Conservation (phyloP, 768 basidiomycete genomes). For the Heimioporus sp. region DNA sequence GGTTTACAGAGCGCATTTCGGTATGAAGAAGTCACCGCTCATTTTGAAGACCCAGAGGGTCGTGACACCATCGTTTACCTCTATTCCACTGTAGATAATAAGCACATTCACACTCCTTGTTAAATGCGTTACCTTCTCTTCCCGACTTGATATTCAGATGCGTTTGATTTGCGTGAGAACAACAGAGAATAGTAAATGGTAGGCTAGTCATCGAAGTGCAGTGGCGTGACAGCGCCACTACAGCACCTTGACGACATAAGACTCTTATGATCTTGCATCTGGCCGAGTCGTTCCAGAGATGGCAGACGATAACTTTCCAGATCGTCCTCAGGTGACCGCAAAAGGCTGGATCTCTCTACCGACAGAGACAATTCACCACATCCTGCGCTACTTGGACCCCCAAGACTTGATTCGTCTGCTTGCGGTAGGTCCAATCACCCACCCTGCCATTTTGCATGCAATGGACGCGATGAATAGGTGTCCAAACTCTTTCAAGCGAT, state of each 20-base stretch:
- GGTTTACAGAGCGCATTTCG: conserved; percentile 3
- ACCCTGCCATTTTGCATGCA: not conserved
- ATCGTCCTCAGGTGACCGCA: not conserved
- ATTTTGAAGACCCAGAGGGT: not conserved
- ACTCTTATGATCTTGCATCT: too few relatives aligned
- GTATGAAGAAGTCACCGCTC: conserved; percentile 9
- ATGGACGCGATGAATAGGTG: conserved; percentile 5
- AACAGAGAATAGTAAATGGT: too few relatives aligned
- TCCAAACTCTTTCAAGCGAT: conserved; percentile 12
- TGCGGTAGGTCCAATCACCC: conserved; percentile 4
- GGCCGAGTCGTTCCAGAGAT: not conserved
- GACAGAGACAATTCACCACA: conserved; percentile 14
- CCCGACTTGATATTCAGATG: not conserved
- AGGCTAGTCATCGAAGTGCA: too few relatives aligned
- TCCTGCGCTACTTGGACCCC: conserved; percentile 4
- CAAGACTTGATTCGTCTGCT: conserved; percentile 14
- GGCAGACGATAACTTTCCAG: conserved; percentile 2
- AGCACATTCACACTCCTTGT: conserved; percentile 9
- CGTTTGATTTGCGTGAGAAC: too few relatives aligned
- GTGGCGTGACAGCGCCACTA: too few relatives aligned
- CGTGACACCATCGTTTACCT: too few relatives aligned
- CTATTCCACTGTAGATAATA: too few relatives aligned
- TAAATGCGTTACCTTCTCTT: conserved; percentile 6
- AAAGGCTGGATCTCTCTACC: conserved; percentile 6
- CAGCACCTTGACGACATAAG: too few relatives aligned